Evolutionary conservation across 257 asterid genomes (phyloP).

Genomic region (Nicotiana otophora): DNA sequence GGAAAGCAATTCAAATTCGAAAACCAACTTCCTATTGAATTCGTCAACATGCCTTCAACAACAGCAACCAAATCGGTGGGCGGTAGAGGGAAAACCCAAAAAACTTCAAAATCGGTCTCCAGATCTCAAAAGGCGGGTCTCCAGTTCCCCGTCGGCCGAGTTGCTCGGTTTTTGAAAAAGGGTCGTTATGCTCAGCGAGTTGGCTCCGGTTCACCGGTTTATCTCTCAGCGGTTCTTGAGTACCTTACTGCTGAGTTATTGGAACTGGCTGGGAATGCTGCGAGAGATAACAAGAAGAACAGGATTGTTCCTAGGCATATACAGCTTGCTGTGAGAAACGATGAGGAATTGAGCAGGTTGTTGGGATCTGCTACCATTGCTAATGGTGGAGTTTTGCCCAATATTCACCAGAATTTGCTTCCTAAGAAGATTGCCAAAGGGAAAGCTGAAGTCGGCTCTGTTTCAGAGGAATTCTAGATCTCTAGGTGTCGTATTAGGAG

Average conservation of each 20-base stretch:
- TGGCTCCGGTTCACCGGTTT: background rate
- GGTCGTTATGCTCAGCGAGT: background rate
- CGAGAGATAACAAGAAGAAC: background rate
- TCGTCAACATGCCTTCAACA: slow-evolving; percentile 23
- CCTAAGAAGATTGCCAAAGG: background rate
- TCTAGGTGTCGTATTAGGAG: background rate
- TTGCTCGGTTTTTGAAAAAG: background rate
- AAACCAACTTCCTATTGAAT: background rate
- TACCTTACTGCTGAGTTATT: slow-evolving; percentile 15
- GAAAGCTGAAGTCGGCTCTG: slow-evolving; percentile 28
- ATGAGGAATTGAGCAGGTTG: slow-evolving; percentile 59
- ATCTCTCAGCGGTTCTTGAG: background rate
- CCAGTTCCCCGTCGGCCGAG: background rate
- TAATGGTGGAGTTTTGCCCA: slow-evolving; percentile 64
- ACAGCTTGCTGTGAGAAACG: slow-evolving; percentile 12
- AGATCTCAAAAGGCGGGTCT: background rate
- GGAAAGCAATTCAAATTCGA: background rate
- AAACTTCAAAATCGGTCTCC: slow-evolving; percentile 15
- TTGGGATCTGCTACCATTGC: slow-evolving; percentile 52
- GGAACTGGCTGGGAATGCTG: slow-evolving; percentile 6
- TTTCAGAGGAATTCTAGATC: slow-evolving; percentile 53
- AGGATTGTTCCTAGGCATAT: background rate
- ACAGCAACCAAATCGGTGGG: slow-evolving; percentile 16
- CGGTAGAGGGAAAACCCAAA: background rate
- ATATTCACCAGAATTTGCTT: slow-evolving; percentile 46